Percentiles rank a stretch among this genome's conserved stretches.
Evolutionary conservation across 805 yeast genomes (phyloP).

Genomic region (Lipomyces japonicus): DNA sequence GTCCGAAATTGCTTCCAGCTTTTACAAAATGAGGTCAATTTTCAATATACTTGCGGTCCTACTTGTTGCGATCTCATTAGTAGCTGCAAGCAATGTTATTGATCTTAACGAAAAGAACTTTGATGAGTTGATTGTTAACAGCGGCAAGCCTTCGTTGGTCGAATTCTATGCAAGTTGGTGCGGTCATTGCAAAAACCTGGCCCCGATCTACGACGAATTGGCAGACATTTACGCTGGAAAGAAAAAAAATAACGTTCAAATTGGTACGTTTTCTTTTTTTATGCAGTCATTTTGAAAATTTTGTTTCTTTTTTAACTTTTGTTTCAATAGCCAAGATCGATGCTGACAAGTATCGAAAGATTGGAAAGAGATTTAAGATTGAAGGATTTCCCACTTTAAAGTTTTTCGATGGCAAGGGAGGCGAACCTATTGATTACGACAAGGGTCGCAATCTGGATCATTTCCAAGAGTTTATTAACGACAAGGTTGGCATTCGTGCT

Average conservation of each 20-base stretch:
- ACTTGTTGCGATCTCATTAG: constrained; percentile 4
- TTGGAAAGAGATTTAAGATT: constrained; percentile 64
- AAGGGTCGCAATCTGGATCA: constrained; percentile 49
- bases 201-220: constrained; percentile 62
- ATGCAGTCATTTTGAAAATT: constrained; percentile 43
- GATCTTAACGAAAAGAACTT: constrained; percentile 49
- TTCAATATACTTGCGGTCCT: background rate
- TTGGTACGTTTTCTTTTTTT: constrained; percentile 82
- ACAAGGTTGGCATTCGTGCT: constrained; percentile 26
- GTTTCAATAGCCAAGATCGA: constrained; percentile 74
- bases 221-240: constrained; percentile 45
- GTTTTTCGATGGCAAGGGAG: constrained; percentile 28
- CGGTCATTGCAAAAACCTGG: constrained; percentile 80
- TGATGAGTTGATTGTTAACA: constrained; percentile 48
- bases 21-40: constrained; percentile 7
- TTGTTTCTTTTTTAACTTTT: background rate
- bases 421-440: constrained; percentile 30
- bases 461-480: constrained; percentile 51
- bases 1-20: background rate
- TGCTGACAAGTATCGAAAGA: constrained; percentile 55
- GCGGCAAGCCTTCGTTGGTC: constrained; percentile 56
- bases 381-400: constrained; percentile 81
- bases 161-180: constrained; percentile 68
- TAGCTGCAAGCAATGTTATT: constrained; percentile 35
- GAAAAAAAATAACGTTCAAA: constrained; percentile 43